These are phyloP conservation scores for Daldinia loculata DNA, from an alignment of 495 filamentous ascomycete species.

Conservation along the genomic window DNA sequence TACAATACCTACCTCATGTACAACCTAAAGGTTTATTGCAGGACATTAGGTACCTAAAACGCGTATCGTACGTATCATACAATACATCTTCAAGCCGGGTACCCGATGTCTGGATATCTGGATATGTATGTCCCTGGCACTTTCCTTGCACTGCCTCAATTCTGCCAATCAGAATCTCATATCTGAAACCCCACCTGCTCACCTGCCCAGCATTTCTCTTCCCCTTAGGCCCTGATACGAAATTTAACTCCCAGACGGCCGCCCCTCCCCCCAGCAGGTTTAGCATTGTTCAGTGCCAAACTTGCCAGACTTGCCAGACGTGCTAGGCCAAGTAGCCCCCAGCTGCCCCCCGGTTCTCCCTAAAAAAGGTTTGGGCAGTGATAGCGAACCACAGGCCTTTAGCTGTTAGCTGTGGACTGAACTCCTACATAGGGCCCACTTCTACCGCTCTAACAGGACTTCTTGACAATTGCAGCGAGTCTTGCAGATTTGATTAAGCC, in stretches of 20 bases:
- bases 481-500: constrained; percentile 51
- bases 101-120: constrained; percentile 3
- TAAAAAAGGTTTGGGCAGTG: constrained; percentile 11
- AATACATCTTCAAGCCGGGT: neutral
- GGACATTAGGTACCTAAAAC: neutral
- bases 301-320: neutral
- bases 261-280: constrained; percentile 9
- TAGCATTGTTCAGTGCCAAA: constrained; percentile 3
- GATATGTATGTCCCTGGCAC: constrained; percentile 27
- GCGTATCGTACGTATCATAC: neutral
- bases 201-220: constrained; percentile 27
- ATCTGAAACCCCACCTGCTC: constrained; percentile 38
- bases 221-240: constrained; percentile 30
- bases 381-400: constrained; percentile 12
- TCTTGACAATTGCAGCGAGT: constrained; percentile 25
- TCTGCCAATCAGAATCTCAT: constrained; percentile 37
- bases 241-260: constrained; percentile 22
- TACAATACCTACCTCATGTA: neutral
- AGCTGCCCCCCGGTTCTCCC: constrained; percentile 11
- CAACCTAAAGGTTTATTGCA: too few relatives aligned
- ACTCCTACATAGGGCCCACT: constrained; percentile 2
- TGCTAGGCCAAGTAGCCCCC: neutral
- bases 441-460: constrained; percentile 16
- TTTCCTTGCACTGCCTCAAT: constrained; percentile 36
- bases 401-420: constrained; percentile 13